Conservation (phyloP, 192 early-diverging fungal species). For the Gaertneriomyces sp. region DNA sequence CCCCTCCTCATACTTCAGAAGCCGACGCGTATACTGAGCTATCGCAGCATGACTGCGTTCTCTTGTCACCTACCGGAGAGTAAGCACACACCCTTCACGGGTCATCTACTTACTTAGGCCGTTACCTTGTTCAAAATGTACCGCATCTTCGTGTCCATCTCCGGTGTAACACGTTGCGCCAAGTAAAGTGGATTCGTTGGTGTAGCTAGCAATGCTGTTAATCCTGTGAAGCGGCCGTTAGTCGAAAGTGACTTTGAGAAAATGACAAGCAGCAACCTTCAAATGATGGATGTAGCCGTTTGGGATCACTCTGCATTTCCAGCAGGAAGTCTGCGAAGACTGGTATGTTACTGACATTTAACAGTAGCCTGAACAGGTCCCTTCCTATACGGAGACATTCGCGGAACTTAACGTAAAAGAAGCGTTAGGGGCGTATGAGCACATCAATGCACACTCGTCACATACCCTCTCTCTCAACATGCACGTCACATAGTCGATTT, state of each 20-base stretch:
- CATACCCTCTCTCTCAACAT: constrained; percentile 24
- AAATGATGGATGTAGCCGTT: constrained; percentile 8
- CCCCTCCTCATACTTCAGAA: no score
- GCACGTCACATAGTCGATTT: constrained; percentile 12
- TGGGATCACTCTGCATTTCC: constrained; percentile 7
- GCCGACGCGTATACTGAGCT: no score
- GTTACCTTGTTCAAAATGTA: constrained; percentile 21
- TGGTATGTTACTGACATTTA: background rate
- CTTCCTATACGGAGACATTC: constrained; percentile 21
- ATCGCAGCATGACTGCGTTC: no score
- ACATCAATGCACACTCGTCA: background rate
- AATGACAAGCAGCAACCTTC: constrained; percentile 1
- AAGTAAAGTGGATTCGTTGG: constrained; percentile 7
- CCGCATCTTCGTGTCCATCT: constrained; percentile 24
- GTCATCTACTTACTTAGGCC: background rate
- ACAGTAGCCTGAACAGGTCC: constrained; percentile 14
- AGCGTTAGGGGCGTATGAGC: background rate
- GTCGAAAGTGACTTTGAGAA: no score
- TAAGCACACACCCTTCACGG: background rate
- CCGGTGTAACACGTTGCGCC: constrained; percentile 14
- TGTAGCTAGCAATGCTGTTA: constrained; percentile 11
- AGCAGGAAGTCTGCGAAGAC: constrained; percentile 2
- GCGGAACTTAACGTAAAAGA: constrained; percentile 4
- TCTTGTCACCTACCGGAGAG: no score
- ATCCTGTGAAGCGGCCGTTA: background rate